Evolutionary conservation across 306 rosid species (phyloP).

Genomic region (Sechiopsis laciniata): DNA sequence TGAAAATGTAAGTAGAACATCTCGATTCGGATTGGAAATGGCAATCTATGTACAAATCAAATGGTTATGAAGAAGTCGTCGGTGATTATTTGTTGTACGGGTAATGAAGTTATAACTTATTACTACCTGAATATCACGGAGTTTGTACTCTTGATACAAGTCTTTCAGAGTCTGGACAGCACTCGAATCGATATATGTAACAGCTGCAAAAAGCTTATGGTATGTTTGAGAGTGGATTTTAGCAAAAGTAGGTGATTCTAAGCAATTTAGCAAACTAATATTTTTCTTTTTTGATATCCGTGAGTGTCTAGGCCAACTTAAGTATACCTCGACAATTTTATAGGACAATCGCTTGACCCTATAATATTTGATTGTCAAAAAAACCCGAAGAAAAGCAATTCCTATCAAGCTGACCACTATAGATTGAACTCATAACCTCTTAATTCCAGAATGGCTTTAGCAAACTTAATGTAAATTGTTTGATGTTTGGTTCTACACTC

Average conservation of each 20-base stretch:
- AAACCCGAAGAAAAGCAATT: too few species aligned
- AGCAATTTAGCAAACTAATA: neutral
- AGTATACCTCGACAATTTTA: too few species aligned
- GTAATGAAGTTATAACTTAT: neutral
- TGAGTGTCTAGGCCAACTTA: too few species aligned
- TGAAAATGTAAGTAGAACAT: constrained; percentile 70
- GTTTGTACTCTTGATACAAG: constrained; percentile 77
- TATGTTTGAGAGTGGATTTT: neutral
- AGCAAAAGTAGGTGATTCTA: neutral
- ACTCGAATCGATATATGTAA: constrained; percentile 88
- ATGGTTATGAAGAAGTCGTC: neutral
- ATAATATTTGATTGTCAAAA: too few species aligned
- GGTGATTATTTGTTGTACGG: constrained; percentile 3
- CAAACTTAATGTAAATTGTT: neutral
- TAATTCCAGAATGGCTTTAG: too few species aligned
- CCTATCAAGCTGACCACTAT: too few species aligned
- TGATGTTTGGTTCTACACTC: neutral
- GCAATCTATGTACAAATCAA: constrained; percentile 57
- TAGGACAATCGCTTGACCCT: too few species aligned
- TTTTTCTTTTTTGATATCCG: too few species aligned
- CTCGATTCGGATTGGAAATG: constrained; percentile 79
- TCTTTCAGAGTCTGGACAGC: constrained; percentile 92
- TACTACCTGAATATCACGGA: constrained; percentile 73
- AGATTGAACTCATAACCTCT: too few species aligned
- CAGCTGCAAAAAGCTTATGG: constrained; percentile 47